Conservation (phyloP, 768 basidiomycete genomes). For the Agrocybe chaxingu region DNA sequence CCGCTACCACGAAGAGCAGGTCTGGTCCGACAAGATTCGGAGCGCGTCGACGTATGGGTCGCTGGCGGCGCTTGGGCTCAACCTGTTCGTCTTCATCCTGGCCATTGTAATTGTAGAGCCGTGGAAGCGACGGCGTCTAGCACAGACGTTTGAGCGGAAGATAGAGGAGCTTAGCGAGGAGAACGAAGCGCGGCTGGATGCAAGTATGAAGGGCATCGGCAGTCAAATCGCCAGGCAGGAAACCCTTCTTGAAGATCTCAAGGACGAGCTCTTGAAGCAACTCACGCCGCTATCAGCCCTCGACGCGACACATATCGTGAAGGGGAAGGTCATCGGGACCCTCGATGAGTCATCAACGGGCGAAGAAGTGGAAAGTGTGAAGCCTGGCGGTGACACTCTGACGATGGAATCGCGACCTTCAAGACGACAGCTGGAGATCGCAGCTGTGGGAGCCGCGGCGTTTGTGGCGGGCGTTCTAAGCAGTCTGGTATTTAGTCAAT, state of each 20-base stretch:
- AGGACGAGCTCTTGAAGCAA: slow-evolving; percentile 19
- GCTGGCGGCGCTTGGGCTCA: slow-evolving; percentile 80
- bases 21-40: slow-evolving; percentile 99
- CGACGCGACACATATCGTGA: slow-evolving; percentile 4
- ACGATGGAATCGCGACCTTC: slow-evolving; percentile 9
- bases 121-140: slow-evolving; percentile 87
- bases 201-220: slow-evolving; percentile 45
- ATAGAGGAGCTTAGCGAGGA: slow-evolving; percentile 62
- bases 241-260: slow-evolving; percentile 21
- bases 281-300: slow-evolving; percentile 6
- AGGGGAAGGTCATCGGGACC: too few species aligned
- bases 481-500: slow-evolving; percentile 26
- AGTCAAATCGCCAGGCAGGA: slow-evolving; percentile 48
- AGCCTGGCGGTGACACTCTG: not conserved
- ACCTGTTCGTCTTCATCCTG: slow-evolving; percentile 84
- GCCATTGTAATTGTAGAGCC: slow-evolving; percentile 94
- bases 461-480: slow-evolving; percentile 32
- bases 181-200: slow-evolving; percentile 46
- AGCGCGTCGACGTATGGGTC: slow-evolving; percentile 93
- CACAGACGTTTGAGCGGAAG: slow-evolving; percentile 86
- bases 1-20: slow-evolving; percentile 97
- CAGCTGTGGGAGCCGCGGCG: slow-evolving; percentile 31
- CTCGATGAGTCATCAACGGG: not conserved
- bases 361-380: not conserved
- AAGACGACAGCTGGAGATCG: slow-evolving; percentile 26